Base-by-base conservation (phyloP, 192 early-diverging fungal genomes). In the Entomortierella beljakovae region DNA sequence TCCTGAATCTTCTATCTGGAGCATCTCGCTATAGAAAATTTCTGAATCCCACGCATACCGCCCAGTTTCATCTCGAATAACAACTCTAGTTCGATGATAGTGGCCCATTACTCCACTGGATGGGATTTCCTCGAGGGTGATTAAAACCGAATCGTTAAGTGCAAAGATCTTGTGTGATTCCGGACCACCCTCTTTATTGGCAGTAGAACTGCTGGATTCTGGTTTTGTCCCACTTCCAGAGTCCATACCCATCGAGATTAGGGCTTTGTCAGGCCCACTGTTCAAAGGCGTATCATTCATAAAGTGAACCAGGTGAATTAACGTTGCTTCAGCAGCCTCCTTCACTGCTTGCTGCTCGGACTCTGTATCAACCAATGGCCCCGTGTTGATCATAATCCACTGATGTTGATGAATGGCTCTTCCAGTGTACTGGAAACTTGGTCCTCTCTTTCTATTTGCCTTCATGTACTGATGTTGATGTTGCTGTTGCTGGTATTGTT, bases 21-120 rank as follows among this genome's bases (percentile, higher is more conserved):
- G 69, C 55, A 70, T 51, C 52, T 74, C 71, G 13, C 89, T 84
- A 74, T 89, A 93, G 76, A 94, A 94, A n/a, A 93, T 63, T 37
- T 87, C 81, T 9, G 84, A 83, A 61, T 96, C 94, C 95, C 95
- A 96, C 3, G 85, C 82, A 81, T 94, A 96, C 25, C 91, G 85
- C 5, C 95, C 95, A 13, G 92, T 92, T 48, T 90, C 82, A 64
- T 96, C 89, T 49, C 95, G 85, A 31, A 95, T 73, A 29, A 93
- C 86, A 20, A 94, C 68, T 25, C 93, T 83, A 11, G 86, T 80
- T 35, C 71, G 28, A 56, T 71, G 83, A 86, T 81, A 80, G 53
- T 32, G 40, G 15, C 38, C 59, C 79, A 60, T 29, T 68, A 84
- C 20, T 43, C 67, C 18, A 80, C 76, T 2, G 87, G 86, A 33